Evolutionary conservation across 2,329 filamentous ascomycete genomes (phyloP).

Genomic region (Ceratocystis colombiana): DNA sequence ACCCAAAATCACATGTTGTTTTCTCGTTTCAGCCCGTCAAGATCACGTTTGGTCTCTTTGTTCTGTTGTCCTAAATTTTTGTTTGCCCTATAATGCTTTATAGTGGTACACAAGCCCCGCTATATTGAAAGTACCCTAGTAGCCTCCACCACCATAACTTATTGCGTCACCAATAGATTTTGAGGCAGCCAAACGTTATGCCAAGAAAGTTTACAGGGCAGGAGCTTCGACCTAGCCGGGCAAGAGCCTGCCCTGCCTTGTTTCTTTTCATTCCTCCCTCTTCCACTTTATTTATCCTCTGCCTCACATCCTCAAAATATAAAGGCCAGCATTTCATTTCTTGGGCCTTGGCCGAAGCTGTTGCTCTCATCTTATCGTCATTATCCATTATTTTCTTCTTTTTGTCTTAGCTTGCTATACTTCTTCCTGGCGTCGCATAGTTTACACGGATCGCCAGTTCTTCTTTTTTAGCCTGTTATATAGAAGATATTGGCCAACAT

Average conservation of each 20-base stretch:
- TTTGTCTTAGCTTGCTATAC: not conserved
- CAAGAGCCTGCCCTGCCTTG: not conserved
- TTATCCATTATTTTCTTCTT: slow-evolving; percentile 12
- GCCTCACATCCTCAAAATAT: not conserved
- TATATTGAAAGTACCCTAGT: not conserved
- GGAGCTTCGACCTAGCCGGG: not conserved
- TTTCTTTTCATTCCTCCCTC: slow-evolving; percentile 9
- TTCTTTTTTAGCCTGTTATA: not conserved
- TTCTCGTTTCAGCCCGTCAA: not conserved
- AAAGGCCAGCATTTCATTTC: slow-evolving; percentile 15
- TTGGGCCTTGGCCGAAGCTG: not conserved
- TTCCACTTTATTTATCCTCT: not conserved
- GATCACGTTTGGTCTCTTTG: not conserved
- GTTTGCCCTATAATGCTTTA: not conserved
- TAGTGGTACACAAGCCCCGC: too few species aligned
- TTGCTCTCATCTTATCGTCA: not conserved
- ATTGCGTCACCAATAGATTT: not conserved
- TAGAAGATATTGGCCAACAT: too few species aligned
- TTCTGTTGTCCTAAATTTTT: not conserved
- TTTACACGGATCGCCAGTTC: not conserved
- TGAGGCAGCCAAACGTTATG: slow-evolving; percentile 7
- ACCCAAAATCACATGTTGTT: not conserved
- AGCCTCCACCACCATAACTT: not conserved
- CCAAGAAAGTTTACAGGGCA: not conserved
- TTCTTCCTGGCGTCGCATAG: slow-evolving; percentile 9